Percentiles rank a stretch among this genome's conserved stretches.
phyloP scores from a whole-genome alignment of 306 rosid genomes.

The Abrus pulchellus region DNA sequence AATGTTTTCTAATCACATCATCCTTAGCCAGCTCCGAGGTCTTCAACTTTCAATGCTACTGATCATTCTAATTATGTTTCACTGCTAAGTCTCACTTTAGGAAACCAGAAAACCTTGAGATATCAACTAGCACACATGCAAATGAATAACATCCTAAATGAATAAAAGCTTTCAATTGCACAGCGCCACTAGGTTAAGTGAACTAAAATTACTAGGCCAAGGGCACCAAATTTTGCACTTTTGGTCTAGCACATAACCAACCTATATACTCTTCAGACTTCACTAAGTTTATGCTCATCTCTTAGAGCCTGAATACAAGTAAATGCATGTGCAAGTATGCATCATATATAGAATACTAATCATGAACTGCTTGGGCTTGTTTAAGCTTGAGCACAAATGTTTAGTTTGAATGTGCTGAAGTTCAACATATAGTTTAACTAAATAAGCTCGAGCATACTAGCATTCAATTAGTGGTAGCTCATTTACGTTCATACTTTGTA shows the following conservation, averaged over 20 bases:
- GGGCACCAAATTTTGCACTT: not conserved
- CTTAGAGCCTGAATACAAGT: not conserved
- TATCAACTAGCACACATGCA: not conserved
- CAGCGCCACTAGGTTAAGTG: slow-evolving; percentile 17
- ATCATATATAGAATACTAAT: not conserved
- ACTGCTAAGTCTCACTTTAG: not conserved
- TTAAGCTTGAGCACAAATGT: slow-evolving; percentile 19
- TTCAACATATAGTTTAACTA: not conserved
- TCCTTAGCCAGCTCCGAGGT: slow-evolving; percentile 11
- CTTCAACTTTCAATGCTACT: slow-evolving; percentile 8
- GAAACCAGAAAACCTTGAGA: not conserved
- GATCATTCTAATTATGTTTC: not conserved
- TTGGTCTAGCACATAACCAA: not conserved
- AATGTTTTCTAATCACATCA: not conserved
- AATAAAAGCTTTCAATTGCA: slow-evolving; percentile 2
- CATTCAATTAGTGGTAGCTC: not conserved
- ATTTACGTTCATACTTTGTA: not conserved
- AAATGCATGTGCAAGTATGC: not conserved
- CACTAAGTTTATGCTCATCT: not conserved
- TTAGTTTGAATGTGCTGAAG: not conserved
- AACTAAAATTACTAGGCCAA: not conserved
- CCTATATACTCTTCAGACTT: not conserved
- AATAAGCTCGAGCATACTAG: slow-evolving; percentile 11
- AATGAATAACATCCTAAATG: not conserved
- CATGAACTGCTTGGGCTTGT: not conserved